phyloP scores from a whole-genome alignment of 441 rosid genomes.

The Omphalea diandra region DNA sequence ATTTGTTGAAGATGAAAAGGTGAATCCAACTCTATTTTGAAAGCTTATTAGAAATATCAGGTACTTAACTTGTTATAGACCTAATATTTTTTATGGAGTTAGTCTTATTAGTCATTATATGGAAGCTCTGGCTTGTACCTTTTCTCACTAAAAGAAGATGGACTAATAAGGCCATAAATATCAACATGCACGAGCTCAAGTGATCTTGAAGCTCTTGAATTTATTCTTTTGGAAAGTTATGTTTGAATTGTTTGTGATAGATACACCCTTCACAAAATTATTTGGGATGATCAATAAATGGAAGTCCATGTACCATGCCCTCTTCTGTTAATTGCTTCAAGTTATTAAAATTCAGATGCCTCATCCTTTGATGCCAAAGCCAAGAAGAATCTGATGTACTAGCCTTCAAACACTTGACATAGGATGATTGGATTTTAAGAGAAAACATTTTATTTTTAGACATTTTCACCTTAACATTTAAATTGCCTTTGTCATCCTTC shows the following conservation, averaged over 20 bases:
- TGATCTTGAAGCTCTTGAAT: neutral
- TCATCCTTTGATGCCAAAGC: neutral
- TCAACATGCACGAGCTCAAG: neutral
- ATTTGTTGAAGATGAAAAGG: slow-evolving; percentile 3
- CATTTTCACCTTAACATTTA: neutral
- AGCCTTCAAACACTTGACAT: neutral
- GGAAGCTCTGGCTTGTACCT: neutral
- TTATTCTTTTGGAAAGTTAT: neutral
- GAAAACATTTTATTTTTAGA: slow-evolving; percentile 9
- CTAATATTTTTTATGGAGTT: neutral
- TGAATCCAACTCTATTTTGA: neutral
- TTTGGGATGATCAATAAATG: neutral
- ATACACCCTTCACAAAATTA: neutral
- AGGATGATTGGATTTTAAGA: neutral
- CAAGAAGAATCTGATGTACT: neutral
- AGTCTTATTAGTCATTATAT: neutral
- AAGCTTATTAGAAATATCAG: neutral
- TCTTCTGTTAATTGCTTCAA: neutral
- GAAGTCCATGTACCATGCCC: neutral
- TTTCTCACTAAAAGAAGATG: neutral
- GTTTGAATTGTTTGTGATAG: neutral
- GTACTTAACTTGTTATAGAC: too few species aligned
- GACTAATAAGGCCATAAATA: neutral
- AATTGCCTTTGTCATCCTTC: neutral
- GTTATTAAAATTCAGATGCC: slow-evolving; percentile 1